Conservation (phyloP, 1,139 yeast genomes). For the Yamadazyma songkhlaensis region DNA sequence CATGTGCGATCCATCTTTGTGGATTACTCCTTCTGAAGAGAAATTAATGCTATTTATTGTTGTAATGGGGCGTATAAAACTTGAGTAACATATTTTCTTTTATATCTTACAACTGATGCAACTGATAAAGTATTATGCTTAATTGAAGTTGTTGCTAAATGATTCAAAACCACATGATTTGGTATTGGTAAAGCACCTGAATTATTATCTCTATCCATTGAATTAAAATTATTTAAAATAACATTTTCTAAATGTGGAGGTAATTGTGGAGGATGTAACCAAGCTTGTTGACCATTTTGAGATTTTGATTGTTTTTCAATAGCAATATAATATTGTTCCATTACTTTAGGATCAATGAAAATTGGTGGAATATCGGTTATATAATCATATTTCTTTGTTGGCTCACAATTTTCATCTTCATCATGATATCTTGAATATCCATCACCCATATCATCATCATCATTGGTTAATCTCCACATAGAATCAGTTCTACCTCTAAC, state of each 20-base stretch:
- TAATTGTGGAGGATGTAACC: conserved; percentile 59
- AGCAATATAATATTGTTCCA: conserved; percentile 65
- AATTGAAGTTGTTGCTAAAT: conserved; percentile 48
- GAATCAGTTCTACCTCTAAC: conserved; percentile 42
- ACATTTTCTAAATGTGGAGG: conserved; percentile 51
- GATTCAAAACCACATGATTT: conserved; percentile 47
- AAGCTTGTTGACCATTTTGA: conserved; percentile 65
- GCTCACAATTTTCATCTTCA: conserved; percentile 43
- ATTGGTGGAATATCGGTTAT: conserved; percentile 83
- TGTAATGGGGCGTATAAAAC: conserved; percentile 49
- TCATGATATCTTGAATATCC: conserved; percentile 79
- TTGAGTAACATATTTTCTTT: conserved; percentile 48
- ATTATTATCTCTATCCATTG: conserved; percentile 42
- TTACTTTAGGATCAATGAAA: conserved; percentile 70
- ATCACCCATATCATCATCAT: conserved; percentile 78
- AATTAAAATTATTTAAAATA: conserved; percentile 47
- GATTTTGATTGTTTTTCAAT: conserved; percentile 66
- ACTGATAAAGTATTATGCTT: conserved; percentile 50
- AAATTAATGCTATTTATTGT: conserved; percentile 15
- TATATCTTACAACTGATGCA: conserved; percentile 47
- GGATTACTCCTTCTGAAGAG: neutral
- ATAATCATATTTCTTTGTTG: conserved; percentile 36
- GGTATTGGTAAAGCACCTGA: conserved; percentile 52
- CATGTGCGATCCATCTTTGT: too few relatives aligned
- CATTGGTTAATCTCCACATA: conserved; percentile 55